A percentile compares a stretch with the other conserved stretches of the same genome.
Evolutionary conservation across 176 grass and related monocot genomes (phyloP).

Genomic region (Aegilops umbellulata): DNA sequence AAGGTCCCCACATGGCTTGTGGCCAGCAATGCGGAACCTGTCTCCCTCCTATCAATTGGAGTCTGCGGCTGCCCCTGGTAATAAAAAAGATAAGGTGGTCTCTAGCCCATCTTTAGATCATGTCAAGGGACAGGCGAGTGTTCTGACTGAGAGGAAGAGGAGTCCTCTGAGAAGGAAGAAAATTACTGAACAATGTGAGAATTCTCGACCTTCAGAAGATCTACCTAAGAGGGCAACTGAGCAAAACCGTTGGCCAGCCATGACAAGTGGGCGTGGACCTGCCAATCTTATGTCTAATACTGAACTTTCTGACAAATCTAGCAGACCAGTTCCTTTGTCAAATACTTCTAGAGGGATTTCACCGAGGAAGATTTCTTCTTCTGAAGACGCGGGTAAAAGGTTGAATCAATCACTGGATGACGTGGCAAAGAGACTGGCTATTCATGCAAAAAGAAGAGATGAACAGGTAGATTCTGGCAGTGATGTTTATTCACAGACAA

Average conservation of each 20-base stretch:
- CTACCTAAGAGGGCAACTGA: slow-evolving; percentile 46
- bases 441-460: slow-evolving; percentile 40
- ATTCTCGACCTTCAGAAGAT: slow-evolving; percentile 47
- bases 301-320: slow-evolving; percentile 48
- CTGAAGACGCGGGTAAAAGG: slow-evolving; percentile 30
- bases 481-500: slow-evolving; percentile 32
- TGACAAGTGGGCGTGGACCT: slow-evolving; percentile 46
- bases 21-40: slow-evolving; percentile 86
- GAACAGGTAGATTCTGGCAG: slow-evolving; percentile 27
- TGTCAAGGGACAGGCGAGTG: slow-evolving; percentile 12
- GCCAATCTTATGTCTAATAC: slow-evolving; percentile 38
- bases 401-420: slow-evolving; percentile 47
- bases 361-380: slow-evolving; percentile 36
- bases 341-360: slow-evolving; percentile 52
- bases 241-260: slow-evolving; percentile 61
- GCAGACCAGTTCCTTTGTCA: slow-evolving; percentile 29
- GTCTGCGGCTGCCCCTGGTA: slow-evolving; percentile 37
- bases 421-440: slow-evolving; percentile 47
- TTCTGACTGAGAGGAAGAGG: slow-evolving; percentile 54
- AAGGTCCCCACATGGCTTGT: slow-evolving; percentile 63
- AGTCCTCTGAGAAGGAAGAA: slow-evolving; percentile 73
- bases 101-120: slow-evolving; percentile 19
- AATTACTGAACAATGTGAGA: slow-evolving; percentile 61
- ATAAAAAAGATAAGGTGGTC: slow-evolving; percentile 51
- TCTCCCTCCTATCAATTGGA: slow-evolving; percentile 80